These are phyloP conservation scores for Solanum hybrid DNA, from an alignment of 305 asterid genomes.

Conservation along the genomic window DNA sequence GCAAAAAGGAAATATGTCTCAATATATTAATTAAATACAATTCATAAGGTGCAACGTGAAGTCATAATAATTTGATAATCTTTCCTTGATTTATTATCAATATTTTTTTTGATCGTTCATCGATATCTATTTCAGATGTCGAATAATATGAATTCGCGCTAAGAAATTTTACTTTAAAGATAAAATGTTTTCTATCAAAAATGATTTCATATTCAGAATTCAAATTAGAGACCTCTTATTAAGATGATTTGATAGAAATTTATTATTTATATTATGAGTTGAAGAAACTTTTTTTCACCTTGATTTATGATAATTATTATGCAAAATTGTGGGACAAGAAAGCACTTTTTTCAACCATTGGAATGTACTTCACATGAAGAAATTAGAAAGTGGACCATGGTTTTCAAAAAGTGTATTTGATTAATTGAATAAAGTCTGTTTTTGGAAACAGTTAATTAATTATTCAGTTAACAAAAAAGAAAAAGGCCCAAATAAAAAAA, in stretches of 20 bases:
- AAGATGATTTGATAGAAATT: background rate
- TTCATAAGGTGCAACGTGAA: background rate
- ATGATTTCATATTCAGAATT: background rate
- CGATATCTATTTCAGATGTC: rapidly evolving
- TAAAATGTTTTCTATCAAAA: rapidly evolving
- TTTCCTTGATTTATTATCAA: background rate
- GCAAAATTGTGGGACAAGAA: background rate
- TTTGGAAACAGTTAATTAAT: background rate
- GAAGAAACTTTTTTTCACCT: background rate
- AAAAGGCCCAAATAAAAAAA: background rate
- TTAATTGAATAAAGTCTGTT: background rate
- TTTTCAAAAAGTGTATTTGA: background rate
- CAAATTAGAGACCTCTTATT: background rate
- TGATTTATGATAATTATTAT: background rate
- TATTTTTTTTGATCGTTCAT: background rate
- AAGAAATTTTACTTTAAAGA: rapidly evolving
- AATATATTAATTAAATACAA: background rate
- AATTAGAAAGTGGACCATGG: background rate
- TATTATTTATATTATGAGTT: background rate
- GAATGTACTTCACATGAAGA: background rate
- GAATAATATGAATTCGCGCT: background rate
- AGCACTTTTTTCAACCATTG: background rate
- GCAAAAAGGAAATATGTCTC: background rate
- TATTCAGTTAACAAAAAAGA: background rate
- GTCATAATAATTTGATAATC: background rate